Evolutionary conservation across 805 yeast species (phyloP), one percentile per base, ranked within the genome.

Genomic region (Wickerhamomyces xylosicus): DNA sequence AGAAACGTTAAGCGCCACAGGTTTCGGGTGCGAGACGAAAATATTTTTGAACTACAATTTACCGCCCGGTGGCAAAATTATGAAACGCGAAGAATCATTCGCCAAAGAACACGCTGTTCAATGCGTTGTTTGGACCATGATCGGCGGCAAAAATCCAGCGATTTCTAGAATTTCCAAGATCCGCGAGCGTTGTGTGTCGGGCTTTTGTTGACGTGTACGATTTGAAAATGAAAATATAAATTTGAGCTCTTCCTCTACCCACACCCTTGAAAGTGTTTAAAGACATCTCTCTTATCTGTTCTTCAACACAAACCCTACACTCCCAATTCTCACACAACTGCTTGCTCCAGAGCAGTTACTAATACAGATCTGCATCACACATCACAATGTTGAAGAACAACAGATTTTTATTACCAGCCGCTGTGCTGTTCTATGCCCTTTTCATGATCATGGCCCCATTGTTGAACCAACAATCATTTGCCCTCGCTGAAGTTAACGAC

Each of bases 401-500:
- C 41, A 48, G 50, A 33, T 47, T 56, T 38, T 36, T 63, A 31
- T 57, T 59, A 20, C 61, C 62, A 41, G 63, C 53, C 33, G 51
- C 60, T n/a, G 63, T 50, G 45, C 44, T 53, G 40, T 47, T 54
- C 43, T 54, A 54, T 41, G 54, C 58, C 19, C 43, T 54, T 34
- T 39, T 54, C 18, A 41, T 54, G 14, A 51, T 50, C 7, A 33
- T 52, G n/a, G 51, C 49, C 3, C 58, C 58, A 14, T 41, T 54
- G 34, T 48, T 52, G 37, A 41, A 47, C 17, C 40, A 36, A 19
- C 41, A 39, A 34, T 34, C 48, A 15, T 40, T 52, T 37, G 57
- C 51, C 19, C 40, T 45, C 34, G 56, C 56, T 42, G 50, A 49
- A 33, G 50, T 52, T 20, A 45, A 44, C 22, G 45, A 47, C 33